A percentile compares a stretch with the other conserved stretches of the same genome.
Conservation (phyloP, 495 filamentous ascomycete genomes). For the Lasiosphaeria hispida region DNA sequence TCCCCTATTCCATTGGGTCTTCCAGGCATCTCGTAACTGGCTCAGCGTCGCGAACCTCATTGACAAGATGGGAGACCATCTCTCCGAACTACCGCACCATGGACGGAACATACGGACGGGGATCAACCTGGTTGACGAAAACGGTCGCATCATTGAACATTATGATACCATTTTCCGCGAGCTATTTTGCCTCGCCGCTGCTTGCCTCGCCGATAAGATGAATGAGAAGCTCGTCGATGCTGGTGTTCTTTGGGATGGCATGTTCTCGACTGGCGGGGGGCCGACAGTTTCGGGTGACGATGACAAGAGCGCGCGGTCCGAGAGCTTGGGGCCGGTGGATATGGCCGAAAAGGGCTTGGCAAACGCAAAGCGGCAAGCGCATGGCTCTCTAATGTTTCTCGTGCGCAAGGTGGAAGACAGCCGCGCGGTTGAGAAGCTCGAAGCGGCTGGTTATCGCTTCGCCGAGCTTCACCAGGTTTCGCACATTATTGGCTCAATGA, state of each 20-base stretch:
- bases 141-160: conserved; percentile 53
- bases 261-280: conserved; percentile 60
- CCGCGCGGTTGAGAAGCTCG: conserved; percentile 58
- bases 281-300: not conserved
- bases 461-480: conserved; percentile 67
- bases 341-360: conserved; percentile 30
- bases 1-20: conserved; percentile 84
- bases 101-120: conserved; percentile 23
- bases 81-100: conserved; percentile 41
- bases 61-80: conserved; percentile 62
- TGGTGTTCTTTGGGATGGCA: conserved; percentile 76
- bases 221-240: conserved; percentile 59
- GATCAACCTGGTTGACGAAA: conserved; percentile 37
- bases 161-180: conserved; percentile 82
- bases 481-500: conserved; percentile 60
- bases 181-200: conserved; percentile 77
- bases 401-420: conserved; percentile 60
- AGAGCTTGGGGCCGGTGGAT: conserved; percentile 11
- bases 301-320: not conserved
- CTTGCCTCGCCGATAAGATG: conserved; percentile 65
- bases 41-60: conserved; percentile 61
- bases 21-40: conserved; percentile 77
- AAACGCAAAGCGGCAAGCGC: conserved; percentile 40
- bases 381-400: conserved; percentile 76
- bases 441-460: conserved; percentile 73